These are phyloP conservation scores for Aspergillus sp. DNA, from an alignment of 2,329 filamentous ascomycete genomes.

Conservation along the genomic window DNA sequence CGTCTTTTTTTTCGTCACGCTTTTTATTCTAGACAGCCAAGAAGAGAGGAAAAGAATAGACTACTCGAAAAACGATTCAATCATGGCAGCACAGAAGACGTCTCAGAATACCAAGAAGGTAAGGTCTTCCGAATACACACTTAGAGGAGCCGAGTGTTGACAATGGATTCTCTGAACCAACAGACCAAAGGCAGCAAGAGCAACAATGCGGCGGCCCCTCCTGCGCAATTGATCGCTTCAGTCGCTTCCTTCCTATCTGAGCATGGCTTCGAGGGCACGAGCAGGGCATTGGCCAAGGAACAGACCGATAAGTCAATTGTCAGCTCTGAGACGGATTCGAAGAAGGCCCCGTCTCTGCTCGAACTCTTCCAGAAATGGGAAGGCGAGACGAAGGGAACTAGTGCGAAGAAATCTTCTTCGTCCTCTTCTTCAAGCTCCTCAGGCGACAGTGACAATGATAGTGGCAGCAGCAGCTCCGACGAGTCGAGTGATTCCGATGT, in stretches of 20 bases:
- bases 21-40: conserved; percentile 3
- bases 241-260: conserved; percentile 59
- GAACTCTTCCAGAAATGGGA: conserved; percentile 32
- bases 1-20: conserved; percentile 17
- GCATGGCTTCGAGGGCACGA: conserved; percentile 56
- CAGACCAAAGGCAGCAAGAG: conserved; percentile 17
- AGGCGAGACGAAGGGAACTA: conserved; percentile 6
- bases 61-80: conserved; percentile 1
- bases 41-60: conserved; percentile 3
- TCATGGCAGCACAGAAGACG: conserved; percentile 23
- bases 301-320: conserved; percentile 29
- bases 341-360: conserved; percentile 31
- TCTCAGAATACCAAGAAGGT: conserved; percentile 18
- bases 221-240: conserved; percentile 57
- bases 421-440: conserved; percentile 11
- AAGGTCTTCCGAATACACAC: not conserved
- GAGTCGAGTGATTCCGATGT: conserved; percentile 35
- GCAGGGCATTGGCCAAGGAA: conserved; percentile 56
- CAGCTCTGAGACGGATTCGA: conserved; percentile 14
- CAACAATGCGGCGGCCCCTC: conserved; percentile 32
- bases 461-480: conserved; percentile 28
- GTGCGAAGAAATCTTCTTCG: conserved; percentile 6
- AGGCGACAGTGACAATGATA: conserved; percentile 14
- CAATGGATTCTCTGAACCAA: conserved; percentile 3
- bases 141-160: not conserved